Conservation (phyloP, 2,329 filamentous ascomycete genomes). For the Rhynchosporium secalis region DNA sequence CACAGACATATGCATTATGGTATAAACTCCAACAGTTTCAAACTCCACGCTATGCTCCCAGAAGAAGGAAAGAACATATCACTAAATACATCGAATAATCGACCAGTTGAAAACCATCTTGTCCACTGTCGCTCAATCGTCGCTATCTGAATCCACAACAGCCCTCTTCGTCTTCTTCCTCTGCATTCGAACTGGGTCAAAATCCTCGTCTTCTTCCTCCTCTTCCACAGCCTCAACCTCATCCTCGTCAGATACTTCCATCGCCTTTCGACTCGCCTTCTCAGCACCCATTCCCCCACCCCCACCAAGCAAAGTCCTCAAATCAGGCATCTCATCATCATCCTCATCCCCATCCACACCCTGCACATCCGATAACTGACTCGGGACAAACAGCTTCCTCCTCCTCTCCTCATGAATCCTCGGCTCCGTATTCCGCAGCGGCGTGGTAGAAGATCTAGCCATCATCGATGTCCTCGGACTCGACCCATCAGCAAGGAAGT, state of each 20-base stretch:
- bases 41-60: no score
- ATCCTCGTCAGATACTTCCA: no score
- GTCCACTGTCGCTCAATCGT: conserved; percentile 28
- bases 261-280: no score
- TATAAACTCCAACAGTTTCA: no score
- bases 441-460: conserved; percentile 27
- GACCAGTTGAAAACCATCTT: no score
- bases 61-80: no score
- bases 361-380: background rate
- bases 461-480: conserved; percentile 36
- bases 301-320: conserved; percentile 8
- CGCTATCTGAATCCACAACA: conserved; percentile 31
- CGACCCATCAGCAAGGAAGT: conserved; percentile 56
- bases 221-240: conserved; percentile 6
- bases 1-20: no score
- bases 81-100: no score
- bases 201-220: conserved; percentile 14
- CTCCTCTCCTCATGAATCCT: conserved; percentile 27
- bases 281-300: conserved; percentile 12
- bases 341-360: conserved; percentile 11
- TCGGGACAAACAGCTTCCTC: conserved; percentile 26
- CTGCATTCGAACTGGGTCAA: background rate
- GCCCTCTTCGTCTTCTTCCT: conserved; percentile 22
- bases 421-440: conserved; percentile 41
- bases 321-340: conserved; percentile 18